Evolutionary conservation across 2,329 filamentous ascomycete species (phyloP), one percentile per base, ranked within the genome.

Genomic region (Hymenoscyphus scutula): DNA sequence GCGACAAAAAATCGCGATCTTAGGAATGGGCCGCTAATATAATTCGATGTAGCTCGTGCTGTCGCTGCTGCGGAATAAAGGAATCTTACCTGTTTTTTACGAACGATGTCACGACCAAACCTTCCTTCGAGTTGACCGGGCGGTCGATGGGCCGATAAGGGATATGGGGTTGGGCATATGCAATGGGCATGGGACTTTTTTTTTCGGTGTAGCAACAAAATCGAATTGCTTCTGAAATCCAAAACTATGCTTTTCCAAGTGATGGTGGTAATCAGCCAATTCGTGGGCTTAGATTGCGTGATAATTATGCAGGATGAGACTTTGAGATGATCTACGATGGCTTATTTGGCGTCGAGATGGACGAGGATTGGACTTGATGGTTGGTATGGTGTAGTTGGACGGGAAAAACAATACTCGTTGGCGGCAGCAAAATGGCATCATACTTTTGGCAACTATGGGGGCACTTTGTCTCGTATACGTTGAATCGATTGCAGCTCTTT

Each of bases 1-100:
- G n/a, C n/a, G n/a, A n/a, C 41, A 48, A 8, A 48, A 25, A 48
- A 25, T 1, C 19, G 41, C 41, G 41, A 19, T 11, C 11, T 48
- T 13, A 1, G n/a, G 6, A 48, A 48, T 23, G 19, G n/a, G 8
- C 7, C 7, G 23, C 19, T 48, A 8, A 48, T 48, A 48, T 11
- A 34, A 70, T 64, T 10, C 17, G 8, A 30, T 19, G 64, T 71
- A 88, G 85, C 85, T 77, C 84, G 85, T 76, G 85, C 84, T 74
- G 81, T 87, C 72, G 81, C 80, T 74, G 81, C 77, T 71, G 76
- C 83, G 67, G 76, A 79, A 68, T 77, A 77, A 65, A 70, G 56
- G 57, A 67, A 60, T 57, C 48, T 59, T 48, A 48, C 41, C 41
- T 48, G 7, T 48, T 45, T 64, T 58, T 65, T 61, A 63, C 58